Conservation (phyloP, 2,329 filamentous ascomycete species). For the Phaeophleospora eucalypticola region DNA sequence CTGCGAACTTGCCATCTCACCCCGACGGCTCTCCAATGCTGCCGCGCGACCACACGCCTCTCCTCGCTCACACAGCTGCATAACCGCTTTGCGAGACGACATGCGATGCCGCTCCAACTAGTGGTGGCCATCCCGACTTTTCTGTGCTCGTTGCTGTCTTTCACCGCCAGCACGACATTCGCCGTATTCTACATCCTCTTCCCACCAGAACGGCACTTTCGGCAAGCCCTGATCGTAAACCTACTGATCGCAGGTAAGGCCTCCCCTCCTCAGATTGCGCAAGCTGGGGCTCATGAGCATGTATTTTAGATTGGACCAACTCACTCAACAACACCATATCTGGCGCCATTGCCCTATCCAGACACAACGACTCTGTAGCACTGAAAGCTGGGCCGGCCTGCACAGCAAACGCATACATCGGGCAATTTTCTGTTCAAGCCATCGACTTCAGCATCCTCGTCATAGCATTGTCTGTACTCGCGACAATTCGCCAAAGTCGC, state of each 20-base stretch:
- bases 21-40: background rate
- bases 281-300: slow-evolving; percentile 1
- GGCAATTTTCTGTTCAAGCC: slow-evolving; percentile 45
- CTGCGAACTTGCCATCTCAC: background rate
- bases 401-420: slow-evolving; percentile 43
- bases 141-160: slow-evolving; percentile 17
- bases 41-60: background rate
- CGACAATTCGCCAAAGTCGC: slow-evolving; percentile 37
- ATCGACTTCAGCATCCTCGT: slow-evolving; percentile 42
- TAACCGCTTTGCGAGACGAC: background rate
- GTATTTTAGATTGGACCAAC: slow-evolving; percentile 42
- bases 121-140: slow-evolving; percentile 20
- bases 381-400: slow-evolving; percentile 35
- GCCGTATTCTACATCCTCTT: slow-evolving; percentile 16
- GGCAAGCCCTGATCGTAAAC: slow-evolving; percentile 22
- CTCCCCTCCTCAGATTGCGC: background rate
- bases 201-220: slow-evolving; percentile 21
- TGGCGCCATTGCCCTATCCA: slow-evolving; percentile 35
- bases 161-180: slow-evolving; percentile 15
- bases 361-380: slow-evolving; percentile 15
- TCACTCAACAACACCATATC: slow-evolving; percentile 43
- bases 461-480: slow-evolving; percentile 43
- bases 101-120: slow-evolving; percentile 5
- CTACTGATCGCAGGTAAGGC: slow-evolving; percentile 17
- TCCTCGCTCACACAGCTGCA: background rate